Percentiles rank a stretch among this genome's conserved stretches.
These are phyloP conservation scores for Cryptosporidium canis DNA, from an alignment of 169 alveolate species.

Conservation along the genomic window DNA sequence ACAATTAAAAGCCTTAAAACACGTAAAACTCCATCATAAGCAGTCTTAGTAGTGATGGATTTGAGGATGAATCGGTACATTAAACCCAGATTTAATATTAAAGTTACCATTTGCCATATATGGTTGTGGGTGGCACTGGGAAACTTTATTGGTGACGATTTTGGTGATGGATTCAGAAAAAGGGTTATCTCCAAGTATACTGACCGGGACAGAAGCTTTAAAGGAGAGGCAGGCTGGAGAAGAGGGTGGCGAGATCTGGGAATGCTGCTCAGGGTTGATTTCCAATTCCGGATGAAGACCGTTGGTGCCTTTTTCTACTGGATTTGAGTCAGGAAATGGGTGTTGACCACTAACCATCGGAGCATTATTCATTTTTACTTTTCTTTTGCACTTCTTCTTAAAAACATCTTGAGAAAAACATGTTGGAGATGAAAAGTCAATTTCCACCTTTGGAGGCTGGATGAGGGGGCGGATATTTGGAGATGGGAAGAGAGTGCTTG, in stretches of 20 bases:
- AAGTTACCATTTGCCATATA: not conserved
- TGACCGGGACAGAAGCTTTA: conserved; percentile 62
- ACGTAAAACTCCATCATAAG: not conserved
- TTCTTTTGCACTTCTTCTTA: conserved; percentile 33
- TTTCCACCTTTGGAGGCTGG: conserved; percentile 52
- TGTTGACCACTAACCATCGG: not conserved
- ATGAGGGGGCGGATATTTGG: conserved; percentile 29
- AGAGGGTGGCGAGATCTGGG: conserved; percentile 44
- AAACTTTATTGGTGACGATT: conserved; percentile 42
- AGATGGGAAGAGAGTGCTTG: not conserved
- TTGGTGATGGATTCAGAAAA: conserved; percentile 58
- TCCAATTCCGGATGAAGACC: not conserved
- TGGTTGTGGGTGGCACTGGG: not conserved
- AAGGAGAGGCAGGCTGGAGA: conserved; percentile 57
- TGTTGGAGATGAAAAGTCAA: conserved; percentile 50
- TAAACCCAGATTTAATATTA: conserved; percentile 11
- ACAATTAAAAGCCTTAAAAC: not conserved
- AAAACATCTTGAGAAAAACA: conserved; percentile 54
- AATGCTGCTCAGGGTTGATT: not conserved
- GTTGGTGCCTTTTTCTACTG: not conserved
- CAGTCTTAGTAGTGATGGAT: not conserved
- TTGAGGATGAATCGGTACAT: not conserved
- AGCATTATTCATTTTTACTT: not conserved
- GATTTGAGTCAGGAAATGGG: not conserved
- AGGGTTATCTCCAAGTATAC: conserved; percentile 51